Base-by-base conservation (phyloP, 306 rosid genomes). In the Glycyrrhiza uralensis region DNA sequence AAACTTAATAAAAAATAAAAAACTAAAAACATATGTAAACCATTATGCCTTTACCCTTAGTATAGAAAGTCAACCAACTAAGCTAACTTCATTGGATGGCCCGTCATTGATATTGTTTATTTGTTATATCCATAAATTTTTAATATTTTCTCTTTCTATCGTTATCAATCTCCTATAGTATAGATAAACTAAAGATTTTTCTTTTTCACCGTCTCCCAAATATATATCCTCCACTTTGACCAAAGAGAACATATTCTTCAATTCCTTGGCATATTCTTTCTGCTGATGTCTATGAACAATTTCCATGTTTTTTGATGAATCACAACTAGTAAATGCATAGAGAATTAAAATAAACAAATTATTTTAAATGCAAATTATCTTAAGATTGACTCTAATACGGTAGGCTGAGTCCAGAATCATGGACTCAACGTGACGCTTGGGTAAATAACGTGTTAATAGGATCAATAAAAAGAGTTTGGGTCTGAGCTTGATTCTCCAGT, bases 181-280 rank as follows among this genome's bases (percentile, higher is more conserved):
- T n/a, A n/a, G n/a, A 46, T 7, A 6, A 29, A 17, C 7, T 67
- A 49, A 46, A 1, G 8, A 17, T 18, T 11, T 50, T 13, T 26
- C 3, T 29, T 56, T 13, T 17, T 15, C 2, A 3, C 8, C 17
- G 33, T 38, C 22, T 36, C 64, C 57, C 20, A 64, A 52, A 7
- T 42, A 10, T 45, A 7, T 42, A 10, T 45, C 19, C 14, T 15
- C 24, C 15, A 60, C 3, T 39, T 45, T 35, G 75, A 58, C 63
- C 35, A 17, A 18, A 57, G 44, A 45, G 26, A 35, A n/a, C n/a
- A n/a, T 15, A 58, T 11, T 74, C 72, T 20, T 30, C 36, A n/a
- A 57, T 57, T 36, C 75, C 69, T 19, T 35, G 13, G 77, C 59
- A 77, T 70, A 77, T 77, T 70, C 81, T 36, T n/a, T 70, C 15